A percentile compares a stretch with the other conserved stretches of the same genome.
phyloP scores from a whole-genome alignment of 2,329 filamentous ascomycete genomes.

The Diaporthe sp. region DNA sequence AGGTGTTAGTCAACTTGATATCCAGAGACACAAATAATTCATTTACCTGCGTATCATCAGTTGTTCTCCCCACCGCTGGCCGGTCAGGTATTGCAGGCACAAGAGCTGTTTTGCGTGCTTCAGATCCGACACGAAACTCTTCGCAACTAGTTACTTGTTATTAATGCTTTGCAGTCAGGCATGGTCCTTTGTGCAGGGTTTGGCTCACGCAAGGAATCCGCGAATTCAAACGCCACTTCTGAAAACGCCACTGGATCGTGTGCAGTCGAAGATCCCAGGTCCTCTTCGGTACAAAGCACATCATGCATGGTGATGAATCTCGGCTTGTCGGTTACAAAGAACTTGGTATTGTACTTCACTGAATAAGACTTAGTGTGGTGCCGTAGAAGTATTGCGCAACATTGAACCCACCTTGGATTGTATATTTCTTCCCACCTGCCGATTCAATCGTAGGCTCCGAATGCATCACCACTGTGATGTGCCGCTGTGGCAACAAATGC shows the following conservation, averaged over 20 bases:
- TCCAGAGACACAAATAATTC: background rate
- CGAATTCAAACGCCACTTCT: background rate
- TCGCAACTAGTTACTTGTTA: background rate
- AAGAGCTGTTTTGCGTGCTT: background rate
- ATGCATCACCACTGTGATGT: background rate
- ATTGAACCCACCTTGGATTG: background rate
- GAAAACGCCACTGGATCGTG: background rate
- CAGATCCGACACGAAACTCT: background rate
- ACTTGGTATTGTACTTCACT: background rate
- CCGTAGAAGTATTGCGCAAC: background rate
- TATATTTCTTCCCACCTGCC: background rate
- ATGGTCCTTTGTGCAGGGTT: no score
- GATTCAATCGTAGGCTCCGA: background rate
- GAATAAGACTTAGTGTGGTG: background rate
- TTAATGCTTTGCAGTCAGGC: no score
- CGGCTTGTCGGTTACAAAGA: background rate
- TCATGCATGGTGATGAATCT: background rate
- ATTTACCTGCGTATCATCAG: background rate
- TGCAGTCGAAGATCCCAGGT: background rate
- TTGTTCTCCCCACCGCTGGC: background rate
- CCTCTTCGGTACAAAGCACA: background rate
- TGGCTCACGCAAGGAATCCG: background rate
- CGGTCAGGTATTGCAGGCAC: background rate
- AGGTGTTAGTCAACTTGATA: background rate
- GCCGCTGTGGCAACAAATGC: background rate